Evolutionary conservation across 2,329 filamentous ascomycete species (phyloP).

Genomic region (Aspergillus sp.): DNA sequence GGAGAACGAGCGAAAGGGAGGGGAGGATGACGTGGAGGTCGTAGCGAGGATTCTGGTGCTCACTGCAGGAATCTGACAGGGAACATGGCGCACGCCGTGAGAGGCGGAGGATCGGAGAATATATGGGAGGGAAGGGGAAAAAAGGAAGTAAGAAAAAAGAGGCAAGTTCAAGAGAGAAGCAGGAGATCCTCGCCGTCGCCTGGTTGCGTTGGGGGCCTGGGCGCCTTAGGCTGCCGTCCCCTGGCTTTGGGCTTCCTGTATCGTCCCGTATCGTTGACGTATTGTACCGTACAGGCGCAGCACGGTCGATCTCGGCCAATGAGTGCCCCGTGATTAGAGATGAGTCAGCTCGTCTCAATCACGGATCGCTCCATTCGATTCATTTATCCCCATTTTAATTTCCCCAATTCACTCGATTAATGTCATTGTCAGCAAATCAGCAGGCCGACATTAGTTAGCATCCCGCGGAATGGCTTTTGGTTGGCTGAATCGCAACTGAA

Average conservation of each 20-base stretch:
- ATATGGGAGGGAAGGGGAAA: too few species aligned
- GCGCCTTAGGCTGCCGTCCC: too few species aligned
- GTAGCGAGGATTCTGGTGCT: background rate
- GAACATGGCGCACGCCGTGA: background rate
- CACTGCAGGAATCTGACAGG: background rate
- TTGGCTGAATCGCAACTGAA: background rate
- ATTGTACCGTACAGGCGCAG: too few species aligned
- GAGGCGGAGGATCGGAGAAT: background rate
- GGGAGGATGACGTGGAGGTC: background rate
- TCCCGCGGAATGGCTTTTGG: too few species aligned
- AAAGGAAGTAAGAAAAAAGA: background rate
- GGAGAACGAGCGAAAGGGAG: conserved; percentile 14
- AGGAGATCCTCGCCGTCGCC: background rate
- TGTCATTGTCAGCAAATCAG: background rate
- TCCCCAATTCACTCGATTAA: too few species aligned
- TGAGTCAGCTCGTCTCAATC: too few species aligned
- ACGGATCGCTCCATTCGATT: too few species aligned
- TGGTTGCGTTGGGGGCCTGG: background rate
- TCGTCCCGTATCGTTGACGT: too few species aligned
- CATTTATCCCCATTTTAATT: too few species aligned
- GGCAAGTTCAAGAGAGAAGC: background rate
- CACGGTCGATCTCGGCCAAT: too few species aligned
- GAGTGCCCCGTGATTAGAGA: too few species aligned
- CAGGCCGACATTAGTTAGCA: background rate
- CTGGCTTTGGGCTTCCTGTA: too few species aligned